A percentile compares a stretch with the other conserved stretches of the same genome.
Evolutionary conservation across 805 yeast genomes (phyloP).

Genomic region (Cyberlindnera misumaiensis): DNA sequence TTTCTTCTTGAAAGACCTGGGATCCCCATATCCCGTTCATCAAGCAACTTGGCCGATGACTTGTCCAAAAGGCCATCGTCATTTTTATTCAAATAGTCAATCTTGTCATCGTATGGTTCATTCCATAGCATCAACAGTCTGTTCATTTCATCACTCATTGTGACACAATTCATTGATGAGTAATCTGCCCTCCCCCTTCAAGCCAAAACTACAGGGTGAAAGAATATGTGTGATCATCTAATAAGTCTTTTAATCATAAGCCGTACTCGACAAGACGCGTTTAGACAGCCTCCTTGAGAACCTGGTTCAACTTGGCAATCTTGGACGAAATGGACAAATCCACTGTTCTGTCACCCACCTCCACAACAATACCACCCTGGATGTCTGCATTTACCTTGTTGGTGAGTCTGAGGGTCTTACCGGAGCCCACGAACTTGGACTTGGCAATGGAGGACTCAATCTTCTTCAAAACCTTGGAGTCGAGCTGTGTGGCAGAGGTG

Average conservation of each 20-base stretch:
- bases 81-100: not conserved
- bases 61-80: not conserved
- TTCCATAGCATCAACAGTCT: constrained; percentile 1
- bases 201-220: too few relatives aligned
- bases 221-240: not conserved
- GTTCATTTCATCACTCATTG: not conserved
- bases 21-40: not conserved
- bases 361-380: constrained; percentile 92
- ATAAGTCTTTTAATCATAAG: too few relatives aligned
- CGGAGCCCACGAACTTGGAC: constrained; percentile 77
- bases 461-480: constrained; percentile 69
- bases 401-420: constrained; percentile 76
- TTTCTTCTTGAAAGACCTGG: constrained; percentile 9
- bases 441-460: constrained; percentile 70
- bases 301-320: constrained; percentile 83
- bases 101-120: not conserved
- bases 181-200: too few relatives aligned
- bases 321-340: constrained; percentile 83
- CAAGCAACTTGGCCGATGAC: not conserved
- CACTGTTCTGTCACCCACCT: constrained; percentile 94
- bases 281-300: constrained; percentile 80
- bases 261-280: not conserved
- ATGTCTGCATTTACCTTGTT: constrained; percentile 86
- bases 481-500: constrained; percentile 82
- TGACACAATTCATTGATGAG: not conserved